Percentiles rank a stretch among this genome's conserved stretches.
Conservation (phyloP, 2,329 filamentous ascomycete species). For the Plectosphaerella sp. region DNA sequence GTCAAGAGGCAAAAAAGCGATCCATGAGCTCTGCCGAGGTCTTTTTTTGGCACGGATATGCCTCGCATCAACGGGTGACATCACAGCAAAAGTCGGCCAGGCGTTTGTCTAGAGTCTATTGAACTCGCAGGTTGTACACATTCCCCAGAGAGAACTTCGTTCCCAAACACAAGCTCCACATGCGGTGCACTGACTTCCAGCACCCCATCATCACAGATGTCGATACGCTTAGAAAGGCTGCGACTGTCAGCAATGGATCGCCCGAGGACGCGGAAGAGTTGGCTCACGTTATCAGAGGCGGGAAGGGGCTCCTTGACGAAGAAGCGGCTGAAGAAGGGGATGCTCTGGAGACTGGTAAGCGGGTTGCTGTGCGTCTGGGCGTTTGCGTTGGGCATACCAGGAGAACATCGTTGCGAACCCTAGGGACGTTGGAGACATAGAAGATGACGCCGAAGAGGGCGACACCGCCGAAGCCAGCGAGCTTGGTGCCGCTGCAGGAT, state of each 20-base stretch:
- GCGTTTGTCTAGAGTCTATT: slow-evolving; percentile 3
- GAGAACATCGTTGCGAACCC: slow-evolving; percentile 55
- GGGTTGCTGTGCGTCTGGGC: not conserved
- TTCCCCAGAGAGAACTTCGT: not conserved
- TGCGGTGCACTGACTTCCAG: not conserved
- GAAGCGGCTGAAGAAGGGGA: slow-evolving; percentile 47
- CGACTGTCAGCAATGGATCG: not conserved
- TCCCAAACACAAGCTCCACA: not conserved
- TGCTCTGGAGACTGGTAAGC: slow-evolving; percentile 37
- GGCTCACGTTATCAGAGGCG: slow-evolving; percentile 56
- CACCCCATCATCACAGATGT: not conserved
- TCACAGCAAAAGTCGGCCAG: not conserved
- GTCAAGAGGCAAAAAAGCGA: no score
- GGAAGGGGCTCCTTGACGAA: slow-evolving; percentile 52
- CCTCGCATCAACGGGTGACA: not conserved
- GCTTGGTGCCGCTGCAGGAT: slow-evolving; percentile 40
- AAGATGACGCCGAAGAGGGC: slow-evolving; percentile 54
- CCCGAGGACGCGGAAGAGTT: not conserved
- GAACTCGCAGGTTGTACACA: slow-evolving; percentile 2
- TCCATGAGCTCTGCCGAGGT: no score
- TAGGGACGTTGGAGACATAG: slow-evolving; percentile 58
- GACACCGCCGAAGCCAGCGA: slow-evolving; percentile 52
- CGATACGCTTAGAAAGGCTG: slow-evolving; percentile 34
- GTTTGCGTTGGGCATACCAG: slow-evolving; percentile 32
- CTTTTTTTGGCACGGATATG: no score